Evolutionary conservation across 768 basidiomycete species (phyloP).

Genomic region (Daedalea quercina): DNA sequence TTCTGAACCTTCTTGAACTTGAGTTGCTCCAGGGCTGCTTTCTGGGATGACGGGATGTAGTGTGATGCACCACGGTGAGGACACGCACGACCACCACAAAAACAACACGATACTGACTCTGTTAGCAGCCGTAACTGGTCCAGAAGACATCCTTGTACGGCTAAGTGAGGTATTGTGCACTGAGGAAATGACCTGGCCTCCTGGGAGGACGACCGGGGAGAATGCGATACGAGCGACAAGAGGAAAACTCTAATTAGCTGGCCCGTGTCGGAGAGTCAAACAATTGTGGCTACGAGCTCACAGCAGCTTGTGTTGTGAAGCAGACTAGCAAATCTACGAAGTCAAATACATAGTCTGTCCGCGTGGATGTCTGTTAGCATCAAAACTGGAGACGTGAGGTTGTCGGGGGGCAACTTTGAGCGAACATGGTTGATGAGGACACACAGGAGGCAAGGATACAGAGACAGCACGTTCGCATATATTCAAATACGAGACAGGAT

Average conservation of each 20-base stretch:
- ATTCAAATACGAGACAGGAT: too few species aligned
- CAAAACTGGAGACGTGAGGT: too few species aligned
- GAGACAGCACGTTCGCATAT: too few species aligned
- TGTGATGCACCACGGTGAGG: conserved; percentile 16
- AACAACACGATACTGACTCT: conserved; percentile 39
- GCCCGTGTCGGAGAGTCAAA: conserved; percentile 27
- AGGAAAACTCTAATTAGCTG: conserved; percentile 12
- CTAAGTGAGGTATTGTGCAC: conserved; percentile 1
- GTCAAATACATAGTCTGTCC: not conserved
- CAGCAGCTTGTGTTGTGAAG: conserved; percentile 4
- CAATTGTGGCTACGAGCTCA: conserved; percentile 20
- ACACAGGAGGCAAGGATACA: too few species aligned
- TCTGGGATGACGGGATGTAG: conserved; percentile 24
- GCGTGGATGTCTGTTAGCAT: too few species aligned
- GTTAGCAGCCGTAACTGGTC: conserved; percentile 35
- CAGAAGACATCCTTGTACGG: conserved; percentile 35
- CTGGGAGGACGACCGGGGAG: conserved; percentile 8
- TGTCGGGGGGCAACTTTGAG: too few species aligned
- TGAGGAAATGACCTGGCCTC: conserved; percentile 2
- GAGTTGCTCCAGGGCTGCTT: conserved; percentile 37
- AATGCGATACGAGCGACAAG: conserved; percentile 13
- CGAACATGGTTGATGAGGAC: too few species aligned
- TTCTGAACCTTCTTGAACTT: conserved; percentile 39
- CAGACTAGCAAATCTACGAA: not conserved
- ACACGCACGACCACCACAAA: conserved; percentile 6